These are phyloP conservation scores for Ramaria sp. DNA, from an alignment of 768 basidiomycete species.

Conservation along the genomic window DNA sequence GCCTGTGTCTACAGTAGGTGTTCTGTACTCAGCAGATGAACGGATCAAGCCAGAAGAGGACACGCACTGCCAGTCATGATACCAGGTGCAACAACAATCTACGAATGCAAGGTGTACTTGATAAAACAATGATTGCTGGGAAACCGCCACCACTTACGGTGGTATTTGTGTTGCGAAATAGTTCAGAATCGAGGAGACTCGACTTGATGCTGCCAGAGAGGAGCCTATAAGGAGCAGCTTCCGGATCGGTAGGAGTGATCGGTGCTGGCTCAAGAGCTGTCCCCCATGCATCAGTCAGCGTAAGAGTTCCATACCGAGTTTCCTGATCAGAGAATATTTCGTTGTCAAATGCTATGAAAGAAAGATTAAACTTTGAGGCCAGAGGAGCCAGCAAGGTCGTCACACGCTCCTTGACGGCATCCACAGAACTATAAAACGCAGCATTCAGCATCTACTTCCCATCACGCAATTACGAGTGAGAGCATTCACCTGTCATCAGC, in stretches of 20 bases:
- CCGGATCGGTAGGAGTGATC: slow-evolving; percentile 33
- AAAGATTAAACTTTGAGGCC: slow-evolving; percentile 43
- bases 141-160: background rate
- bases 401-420: slow-evolving; percentile 34
- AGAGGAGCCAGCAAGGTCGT: slow-evolving; percentile 31
- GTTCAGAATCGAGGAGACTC: slow-evolving; percentile 15
- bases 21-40: background rate
- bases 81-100: slow-evolving; percentile 26
- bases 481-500: slow-evolving; percentile 40
- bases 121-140: background rate
- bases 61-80: slow-evolving; percentile 21
- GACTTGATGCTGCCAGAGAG: slow-evolving; percentile 55
- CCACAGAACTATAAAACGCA: slow-evolving; percentile 23
- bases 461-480: no score
- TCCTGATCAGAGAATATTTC: slow-evolving; percentile 19
- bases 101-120: background rate
- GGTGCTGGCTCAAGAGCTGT: slow-evolving; percentile 57
- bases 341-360: slow-evolving; percentile 46
- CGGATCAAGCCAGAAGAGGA: background rate
- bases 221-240: slow-evolving; percentile 34
- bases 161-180: background rate
- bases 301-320: slow-evolving; percentile 35
- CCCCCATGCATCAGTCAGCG: slow-evolving; percentile 36
- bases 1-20: slow-evolving; percentile 24
- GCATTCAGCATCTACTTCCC: background rate